These are phyloP conservation scores for Fusarium fujikuroi DNA, from an alignment of 2,329 filamentous ascomycete genomes.

Conservation along the genomic window DNA sequence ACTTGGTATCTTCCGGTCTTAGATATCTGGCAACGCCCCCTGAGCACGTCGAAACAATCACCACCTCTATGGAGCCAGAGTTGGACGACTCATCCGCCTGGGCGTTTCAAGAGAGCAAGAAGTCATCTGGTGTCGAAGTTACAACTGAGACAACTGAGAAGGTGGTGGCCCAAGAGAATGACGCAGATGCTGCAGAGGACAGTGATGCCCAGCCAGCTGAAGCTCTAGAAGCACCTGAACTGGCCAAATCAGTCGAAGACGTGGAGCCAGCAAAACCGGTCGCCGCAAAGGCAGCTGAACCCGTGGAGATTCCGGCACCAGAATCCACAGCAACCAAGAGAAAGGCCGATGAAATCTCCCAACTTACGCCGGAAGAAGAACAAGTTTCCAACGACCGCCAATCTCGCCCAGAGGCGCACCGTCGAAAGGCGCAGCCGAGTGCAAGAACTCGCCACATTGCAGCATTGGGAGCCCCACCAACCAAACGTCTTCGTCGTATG, in stretches of 20 bases:
- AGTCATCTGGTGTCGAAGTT: neutral
- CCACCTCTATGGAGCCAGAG: neutral
- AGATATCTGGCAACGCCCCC: constrained; percentile 46
- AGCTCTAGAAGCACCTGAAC: neutral
- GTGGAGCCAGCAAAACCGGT: neutral
- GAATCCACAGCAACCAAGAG: constrained; percentile 17
- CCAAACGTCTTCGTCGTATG: constrained; percentile 49
- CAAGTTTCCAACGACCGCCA: neutral
- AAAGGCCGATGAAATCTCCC: constrained; percentile 46
- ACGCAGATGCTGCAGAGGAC: neutral
- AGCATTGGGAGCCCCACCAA: constrained; percentile 21
- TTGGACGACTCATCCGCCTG: constrained; percentile 48
- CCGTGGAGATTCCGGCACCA: neutral
- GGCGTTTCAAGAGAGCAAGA: constrained; percentile 46
- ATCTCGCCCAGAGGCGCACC: neutral
- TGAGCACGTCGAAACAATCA: constrained; percentile 5
- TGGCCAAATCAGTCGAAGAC: neutral
- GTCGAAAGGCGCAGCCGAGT: neutral
- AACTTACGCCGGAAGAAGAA: constrained; percentile 27
- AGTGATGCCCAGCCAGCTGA: neutral
- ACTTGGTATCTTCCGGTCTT: constrained; percentile 46
- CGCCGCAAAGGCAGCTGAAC: neutral
- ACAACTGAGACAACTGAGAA: neutral
- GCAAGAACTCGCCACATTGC: neutral
- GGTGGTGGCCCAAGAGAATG: neutral